A percentile compares a stretch with the other conserved stretches of the same genome.
Conservation (phyloP, 2,329 filamentous ascomycete species). For the Cephalotrichum gorgonifer region DNA sequence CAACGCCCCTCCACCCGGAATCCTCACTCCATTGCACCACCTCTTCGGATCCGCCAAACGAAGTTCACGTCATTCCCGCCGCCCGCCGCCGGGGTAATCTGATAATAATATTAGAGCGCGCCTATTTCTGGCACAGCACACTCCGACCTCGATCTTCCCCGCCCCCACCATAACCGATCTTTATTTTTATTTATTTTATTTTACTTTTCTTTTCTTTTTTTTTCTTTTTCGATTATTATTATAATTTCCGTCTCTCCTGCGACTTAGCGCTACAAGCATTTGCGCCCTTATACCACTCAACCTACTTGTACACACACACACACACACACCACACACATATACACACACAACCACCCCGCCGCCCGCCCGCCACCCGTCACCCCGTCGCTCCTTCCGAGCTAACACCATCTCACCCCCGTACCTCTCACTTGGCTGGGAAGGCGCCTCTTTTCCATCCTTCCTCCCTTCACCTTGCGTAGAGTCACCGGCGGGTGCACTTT, state of each 20-base stretch:
- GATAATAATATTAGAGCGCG: constrained; percentile 6
- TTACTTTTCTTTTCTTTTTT: not conserved
- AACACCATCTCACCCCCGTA: constrained; percentile 1
- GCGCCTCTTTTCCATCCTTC: constrained; percentile 6
- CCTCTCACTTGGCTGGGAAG: constrained; percentile 6
- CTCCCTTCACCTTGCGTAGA: not conserved
- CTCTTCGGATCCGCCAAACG: constrained; percentile 4
- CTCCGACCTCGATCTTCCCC: constrained; percentile 3
- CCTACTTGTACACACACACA: not conserved
- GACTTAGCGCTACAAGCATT: not conserved
- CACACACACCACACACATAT: no score
- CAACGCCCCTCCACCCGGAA: not conserved
- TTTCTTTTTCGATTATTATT: no score
- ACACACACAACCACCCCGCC: not conserved
- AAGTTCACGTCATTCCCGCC: constrained; percentile 4
- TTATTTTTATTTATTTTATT: constrained; percentile 1
- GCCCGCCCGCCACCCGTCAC: not conserved
- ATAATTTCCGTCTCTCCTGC: not conserved
- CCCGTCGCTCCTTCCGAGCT: not conserved
- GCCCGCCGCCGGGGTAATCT: constrained; percentile 2
- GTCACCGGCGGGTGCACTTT: not conserved
- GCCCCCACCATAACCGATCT: constrained; percentile 2
- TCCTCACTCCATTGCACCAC: no score
- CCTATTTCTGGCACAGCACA: constrained; percentile 5
- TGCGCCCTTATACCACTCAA: no score